Base-by-base conservation (phyloP, 2,329 filamentous ascomycete species). In the Ophiostoma sp. region DNA sequence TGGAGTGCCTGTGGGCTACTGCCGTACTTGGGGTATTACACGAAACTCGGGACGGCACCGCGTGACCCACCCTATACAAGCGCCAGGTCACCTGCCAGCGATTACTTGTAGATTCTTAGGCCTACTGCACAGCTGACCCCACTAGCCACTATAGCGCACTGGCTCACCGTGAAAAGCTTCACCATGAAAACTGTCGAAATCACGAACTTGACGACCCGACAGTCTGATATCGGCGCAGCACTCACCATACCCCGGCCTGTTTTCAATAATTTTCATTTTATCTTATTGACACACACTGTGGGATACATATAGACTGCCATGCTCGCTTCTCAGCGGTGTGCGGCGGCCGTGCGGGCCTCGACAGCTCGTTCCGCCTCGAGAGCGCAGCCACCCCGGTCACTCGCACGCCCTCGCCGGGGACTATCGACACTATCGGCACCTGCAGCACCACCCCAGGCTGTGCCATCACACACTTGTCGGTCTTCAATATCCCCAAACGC, bases 281-380 rank as follows among this genome's bases (percentile, higher is more conserved):
- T 20, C 4, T 17, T 4, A 62, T 33, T 33, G 15, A 4, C 0
- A 11, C 17, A 17, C 5, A 33, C 27, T 31, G 4, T 3, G 4
- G 17, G 3, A 31, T 17, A 33, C 2, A 62, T 11, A 6, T 4
- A 33, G 57, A 62, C 57, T 35, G 75, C 71, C 71, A 77, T 78
- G 76, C 75, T 76, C 71, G 72, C 71, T 68, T 72, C 72, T 71
- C 74, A 75, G 72, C 71, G 72, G 57, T 69, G 72, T 33, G 72
- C 74, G 70, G 70, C 70, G 67, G 73, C 72, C 41, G 65, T 69
- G 66, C 71, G 72, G 31, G 65, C 68, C n/a, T 65, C 62, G 41
- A 44, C 39, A 13, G 65, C 39, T 15, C 67, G 54, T 57, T 17
- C 6, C 2, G 13, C 39, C 8, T 23, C 57, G 15, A 17, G 10